These are phyloP conservation scores for Serpula lacrymans DNA, from an alignment of 768 basidiomycete species.

Conservation along the genomic window DNA sequence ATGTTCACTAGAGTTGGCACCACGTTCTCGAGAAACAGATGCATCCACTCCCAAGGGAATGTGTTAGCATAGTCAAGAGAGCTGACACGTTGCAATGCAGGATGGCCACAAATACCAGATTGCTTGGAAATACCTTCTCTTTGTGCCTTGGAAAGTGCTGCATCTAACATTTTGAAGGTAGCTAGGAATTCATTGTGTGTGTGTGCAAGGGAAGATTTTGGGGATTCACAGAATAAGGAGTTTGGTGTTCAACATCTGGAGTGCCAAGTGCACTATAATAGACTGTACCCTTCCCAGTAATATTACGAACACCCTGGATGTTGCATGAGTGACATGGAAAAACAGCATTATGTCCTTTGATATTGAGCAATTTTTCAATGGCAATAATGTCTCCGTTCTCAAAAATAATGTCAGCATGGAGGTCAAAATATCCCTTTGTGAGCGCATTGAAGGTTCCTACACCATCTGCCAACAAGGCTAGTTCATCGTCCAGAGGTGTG, in stretches of 20 bases:
- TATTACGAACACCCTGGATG: no score
- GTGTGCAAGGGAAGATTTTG: conserved; percentile 31
- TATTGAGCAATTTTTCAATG: conserved; percentile 24
- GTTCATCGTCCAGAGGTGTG: conserved; percentile 21
- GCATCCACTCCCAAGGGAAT: conserved; percentile 50
- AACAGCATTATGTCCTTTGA: conserved; percentile 36
- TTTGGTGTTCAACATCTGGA: no score
- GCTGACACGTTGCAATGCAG: conserved; percentile 27
- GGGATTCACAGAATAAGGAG: no score
- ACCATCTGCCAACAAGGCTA: conserved; percentile 10
- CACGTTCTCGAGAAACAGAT: conserved; percentile 44
- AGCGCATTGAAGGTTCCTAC: conserved; percentile 8
- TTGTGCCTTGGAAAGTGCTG: conserved; percentile 15
- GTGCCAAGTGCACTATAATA: no score
- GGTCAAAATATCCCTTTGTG: conserved; percentile 5
- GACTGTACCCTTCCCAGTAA: no score
- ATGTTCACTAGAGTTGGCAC: conserved; percentile 36
- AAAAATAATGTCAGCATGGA: conserved; percentile 21
- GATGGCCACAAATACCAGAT: conserved; percentile 32
- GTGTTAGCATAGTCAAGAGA: conserved; percentile 35
- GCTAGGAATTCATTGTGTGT: conserved; percentile 27
- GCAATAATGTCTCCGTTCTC: conserved; percentile 32
- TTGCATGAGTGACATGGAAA: conserved; percentile 34
- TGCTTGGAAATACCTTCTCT: conserved; percentile 19
- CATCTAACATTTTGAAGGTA: conserved; percentile 20